Base-by-base conservation (phyloP, 176 grass and related monocot genomes). In the Carex littledalei region DNA sequence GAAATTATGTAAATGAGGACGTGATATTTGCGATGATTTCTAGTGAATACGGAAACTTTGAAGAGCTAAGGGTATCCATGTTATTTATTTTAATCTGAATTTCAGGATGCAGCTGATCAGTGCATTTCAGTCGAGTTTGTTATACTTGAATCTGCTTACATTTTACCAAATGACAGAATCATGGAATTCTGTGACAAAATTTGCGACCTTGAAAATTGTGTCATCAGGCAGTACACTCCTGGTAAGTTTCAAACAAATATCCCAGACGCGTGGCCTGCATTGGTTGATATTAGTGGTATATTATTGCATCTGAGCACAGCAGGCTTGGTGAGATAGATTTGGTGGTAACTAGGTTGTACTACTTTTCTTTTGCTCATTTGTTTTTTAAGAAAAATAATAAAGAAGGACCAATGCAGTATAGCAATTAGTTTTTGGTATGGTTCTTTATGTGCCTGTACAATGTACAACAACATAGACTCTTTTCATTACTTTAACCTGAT, bases 181-280 rank as follows among this genome's bases (percentile, higher is more conserved):
- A 75, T 78, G 8, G 66, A 84, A 80, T 94, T 95, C 17, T 70
- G 69, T 60, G 67, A 88, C 86, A 90, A 34, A 85, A 86, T 98
- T 86, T 87, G 88, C 65, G 93, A 98, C 78, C 93, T 98, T 79
- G 91, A 98, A 83, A 95, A 94, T 71, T 95, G 91, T 85, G 91
- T 98, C 0, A 84, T 95, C 17, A 86, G 91, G 43, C 86, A 88
- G 80, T 94, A 95, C 78, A 86, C 41, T 87, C 81, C 91, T 88
- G 96, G 91, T 95, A 88, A 89, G 90, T 37, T 63, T 21, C 32
- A 43, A 3, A 81, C 6, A 39, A 59, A 20, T 22, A 50, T 47
- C n/a, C 20, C 50, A 21, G n/a, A 57, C 0, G 37, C 13, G 2
- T 61, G 24, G 5, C 11, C n/a, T 75, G 43, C 71, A 75, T 75